phyloP scores from a whole-genome alignment of 768 basidiomycete genomes.

The Kwoniella sp. region DNA sequence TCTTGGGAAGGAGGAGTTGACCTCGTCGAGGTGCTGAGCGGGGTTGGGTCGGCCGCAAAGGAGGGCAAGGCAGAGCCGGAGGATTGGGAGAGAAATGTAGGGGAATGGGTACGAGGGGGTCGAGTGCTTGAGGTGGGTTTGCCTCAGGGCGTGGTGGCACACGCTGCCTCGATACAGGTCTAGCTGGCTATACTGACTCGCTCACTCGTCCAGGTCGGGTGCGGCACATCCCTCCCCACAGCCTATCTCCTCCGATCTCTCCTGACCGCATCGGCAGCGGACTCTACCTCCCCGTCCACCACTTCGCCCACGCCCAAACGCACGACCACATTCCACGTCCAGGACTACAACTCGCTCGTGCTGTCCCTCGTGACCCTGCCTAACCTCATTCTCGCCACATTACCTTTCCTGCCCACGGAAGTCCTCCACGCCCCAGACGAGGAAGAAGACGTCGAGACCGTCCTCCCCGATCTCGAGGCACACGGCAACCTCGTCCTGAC shows the following conservation, averaged over 20 bases:
- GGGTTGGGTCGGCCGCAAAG: constrained; percentile 29
- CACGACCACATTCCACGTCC: constrained; percentile 65
- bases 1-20: constrained; percentile 97
- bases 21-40: constrained; percentile 58
- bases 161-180: background rate
- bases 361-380: constrained; percentile 60
- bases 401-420: constrained; percentile 34
- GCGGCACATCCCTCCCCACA: constrained; percentile 84
- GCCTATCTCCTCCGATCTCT: constrained; percentile 65
- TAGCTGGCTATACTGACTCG: background rate
- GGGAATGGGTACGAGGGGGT: constrained; percentile 53
- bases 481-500: constrained; percentile 67
- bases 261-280: no score
- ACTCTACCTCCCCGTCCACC: constrained; percentile 12
- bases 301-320: background rate
- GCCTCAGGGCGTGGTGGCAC: background rate
- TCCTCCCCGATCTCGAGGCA: constrained; percentile 45
- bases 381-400: constrained; percentile 46
- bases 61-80: no score
- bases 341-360: constrained; percentile 86
- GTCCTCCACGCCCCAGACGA: constrained; percentile 22
- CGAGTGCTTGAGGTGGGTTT: constrained; percentile 68
- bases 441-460: constrained; percentile 36
- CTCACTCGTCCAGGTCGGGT: constrained; percentile 78
- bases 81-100: constrained; percentile 36